Evolutionary conservation across 495 filamentous ascomycete species (phyloP).

Genomic region (Venustampulla echinocandica): DNA sequence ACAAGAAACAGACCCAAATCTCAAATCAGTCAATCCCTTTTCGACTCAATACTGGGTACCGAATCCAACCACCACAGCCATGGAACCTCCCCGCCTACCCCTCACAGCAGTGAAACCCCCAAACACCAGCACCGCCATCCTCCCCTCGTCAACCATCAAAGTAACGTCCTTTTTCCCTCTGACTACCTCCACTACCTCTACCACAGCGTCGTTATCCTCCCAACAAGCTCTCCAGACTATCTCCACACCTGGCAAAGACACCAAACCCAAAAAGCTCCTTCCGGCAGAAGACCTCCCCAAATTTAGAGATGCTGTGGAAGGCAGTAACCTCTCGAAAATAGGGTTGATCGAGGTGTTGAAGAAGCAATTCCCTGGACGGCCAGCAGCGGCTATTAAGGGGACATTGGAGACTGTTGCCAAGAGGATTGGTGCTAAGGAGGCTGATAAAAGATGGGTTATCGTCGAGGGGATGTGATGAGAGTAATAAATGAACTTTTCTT

Average conservation of each 20-base stretch:
- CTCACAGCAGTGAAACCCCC: constrained; percentile 25
- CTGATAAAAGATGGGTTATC: constrained; percentile 20
- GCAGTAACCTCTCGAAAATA: constrained; percentile 55
- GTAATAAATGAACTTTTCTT: too few species aligned
- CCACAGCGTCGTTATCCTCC: constrained; percentile 19
- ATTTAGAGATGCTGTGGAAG: constrained; percentile 37
- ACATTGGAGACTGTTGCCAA: constrained; percentile 64
- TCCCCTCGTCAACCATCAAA: constrained; percentile 1
- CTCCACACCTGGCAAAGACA: constrained; percentile 5
- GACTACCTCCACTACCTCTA: background rate
- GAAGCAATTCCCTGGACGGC: constrained; percentile 60
- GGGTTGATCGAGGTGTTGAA: constrained; percentile 66
- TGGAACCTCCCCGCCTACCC: constrained; percentile 31
- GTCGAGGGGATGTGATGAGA: constrained; percentile 4
- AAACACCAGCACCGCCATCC: constrained; percentile 3
- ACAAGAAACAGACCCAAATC: constrained; percentile 25
- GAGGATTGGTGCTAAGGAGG: constrained; percentile 35
- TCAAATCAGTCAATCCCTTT: constrained; percentile 73
- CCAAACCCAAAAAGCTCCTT: constrained; percentile 38
- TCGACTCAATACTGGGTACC: constrained; percentile 71
- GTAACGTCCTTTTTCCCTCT: constrained; percentile 13
- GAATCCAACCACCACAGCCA: constrained; percentile 25
- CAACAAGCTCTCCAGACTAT: constrained; percentile 8
- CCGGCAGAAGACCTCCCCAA: constrained; percentile 54
- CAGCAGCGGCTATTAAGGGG: constrained; percentile 61